A percentile compares a stretch with the other conserved stretches of the same genome.
Conservation (phyloP, 768 basidiomycete genomes). For the Dioszegia crocea region DNA sequence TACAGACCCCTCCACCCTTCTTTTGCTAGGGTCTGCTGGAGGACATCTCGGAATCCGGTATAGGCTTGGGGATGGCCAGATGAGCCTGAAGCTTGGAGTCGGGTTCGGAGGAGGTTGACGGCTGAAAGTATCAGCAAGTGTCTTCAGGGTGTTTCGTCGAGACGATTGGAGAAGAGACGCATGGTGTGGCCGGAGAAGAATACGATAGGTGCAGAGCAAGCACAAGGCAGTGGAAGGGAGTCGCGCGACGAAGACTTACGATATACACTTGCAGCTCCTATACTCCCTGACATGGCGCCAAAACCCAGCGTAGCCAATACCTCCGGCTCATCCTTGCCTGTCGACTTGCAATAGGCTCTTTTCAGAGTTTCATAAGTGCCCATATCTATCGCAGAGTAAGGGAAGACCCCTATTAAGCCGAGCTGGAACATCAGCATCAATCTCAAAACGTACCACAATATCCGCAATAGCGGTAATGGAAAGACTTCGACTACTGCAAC, state of each 20-base stretch:
- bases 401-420: constrained; percentile 92
- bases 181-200: not conserved
- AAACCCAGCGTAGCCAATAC: constrained; percentile 81
- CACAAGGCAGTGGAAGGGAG: no score
- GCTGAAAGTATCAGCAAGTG: constrained; percentile 16
- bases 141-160: not conserved
- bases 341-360: constrained; percentile 78
- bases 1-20: constrained; percentile 96
- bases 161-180: not conserved
- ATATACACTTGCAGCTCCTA: constrained; percentile 85
- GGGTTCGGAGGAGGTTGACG: constrained; percentile 72
- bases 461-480: no score
- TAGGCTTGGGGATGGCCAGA: constrained; percentile 90
- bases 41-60: constrained; percentile 80
- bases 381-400: constrained; percentile 84
- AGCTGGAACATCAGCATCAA: constrained; percentile 57
- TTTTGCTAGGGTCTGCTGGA: constrained; percentile 67
- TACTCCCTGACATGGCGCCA: constrained; percentile 86
- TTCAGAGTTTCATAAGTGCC: constrained; percentile 91
- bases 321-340: constrained; percentile 82
- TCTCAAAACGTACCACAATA: no score
- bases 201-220: no score
- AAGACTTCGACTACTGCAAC: no score
- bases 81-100: constrained; percentile 92
- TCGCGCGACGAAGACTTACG: constrained; percentile 49